phyloP scores from a whole-genome alignment of 1,139 yeast species.

The Eremothecium cymbalariae region DNA sequence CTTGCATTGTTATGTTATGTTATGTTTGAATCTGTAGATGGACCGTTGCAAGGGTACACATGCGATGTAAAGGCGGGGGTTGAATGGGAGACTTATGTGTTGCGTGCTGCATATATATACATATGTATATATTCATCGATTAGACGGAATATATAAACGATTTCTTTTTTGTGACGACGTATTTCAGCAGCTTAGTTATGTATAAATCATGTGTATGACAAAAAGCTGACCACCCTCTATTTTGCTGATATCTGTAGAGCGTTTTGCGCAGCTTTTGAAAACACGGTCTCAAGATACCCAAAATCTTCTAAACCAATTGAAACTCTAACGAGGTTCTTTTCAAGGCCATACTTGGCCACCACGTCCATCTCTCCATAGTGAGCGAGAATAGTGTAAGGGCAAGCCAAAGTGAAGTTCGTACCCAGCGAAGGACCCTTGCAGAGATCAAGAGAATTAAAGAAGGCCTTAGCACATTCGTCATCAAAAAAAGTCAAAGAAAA shows the following conservation, averaged over 20 bases:
- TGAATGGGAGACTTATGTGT: no score
- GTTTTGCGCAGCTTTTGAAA: constrained; percentile 44
- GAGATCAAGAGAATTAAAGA: constrained; percentile 65
- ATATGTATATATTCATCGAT: constrained; percentile 7
- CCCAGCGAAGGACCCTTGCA: constrained; percentile 95
- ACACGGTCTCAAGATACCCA: constrained; percentile 40
- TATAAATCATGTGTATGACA: constrained; percentile 1
- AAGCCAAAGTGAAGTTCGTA: constrained; percentile 83
- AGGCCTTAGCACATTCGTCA: constrained; percentile 57
- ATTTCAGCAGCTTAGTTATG: no score
- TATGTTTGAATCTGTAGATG: constrained; percentile 5
- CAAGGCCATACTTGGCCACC: constrained; percentile 79
- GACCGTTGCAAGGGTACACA: no score
- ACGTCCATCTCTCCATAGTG: constrained; percentile 81
- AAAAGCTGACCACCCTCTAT: not conserved
- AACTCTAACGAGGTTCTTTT: constrained; percentile 66
- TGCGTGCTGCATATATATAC: constrained; percentile 7
- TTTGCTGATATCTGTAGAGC: constrained; percentile 10
- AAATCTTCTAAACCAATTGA: constrained; percentile 75
- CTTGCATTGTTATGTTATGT: no score
- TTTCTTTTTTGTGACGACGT: no score
- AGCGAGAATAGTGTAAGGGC: constrained; percentile 87
- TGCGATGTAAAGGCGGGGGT: no score
- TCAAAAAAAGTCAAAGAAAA: constrained; percentile 67
- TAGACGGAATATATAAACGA: constrained; percentile 1